A percentile compares a stretch with the other conserved stretches of the same genome.
Evolutionary conservation across 1,139 yeast genomes (phyloP).

Genomic region (Candida tunisiensis): DNA sequence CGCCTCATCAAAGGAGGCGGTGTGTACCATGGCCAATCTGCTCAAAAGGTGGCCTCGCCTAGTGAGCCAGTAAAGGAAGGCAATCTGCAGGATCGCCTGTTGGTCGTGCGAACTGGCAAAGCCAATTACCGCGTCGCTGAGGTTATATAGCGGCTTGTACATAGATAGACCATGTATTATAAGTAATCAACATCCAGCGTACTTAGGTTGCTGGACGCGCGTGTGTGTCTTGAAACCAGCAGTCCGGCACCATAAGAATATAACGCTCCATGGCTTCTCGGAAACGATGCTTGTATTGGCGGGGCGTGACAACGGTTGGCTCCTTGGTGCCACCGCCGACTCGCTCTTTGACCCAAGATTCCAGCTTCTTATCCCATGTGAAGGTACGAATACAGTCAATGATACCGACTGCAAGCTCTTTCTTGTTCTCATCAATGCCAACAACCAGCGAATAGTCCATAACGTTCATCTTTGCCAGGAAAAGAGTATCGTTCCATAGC

Average conservation of each 20-base stretch:
- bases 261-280: conserved; percentile 97
- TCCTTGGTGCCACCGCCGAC: conserved; percentile 74
- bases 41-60: conserved; percentile 32
- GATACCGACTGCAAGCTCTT: conserved; percentile 76
- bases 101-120: conserved; percentile 65
- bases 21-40: conserved; percentile 52
- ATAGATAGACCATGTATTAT: not conserved
- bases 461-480: conserved; percentile 92
- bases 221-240: conserved; percentile 3
- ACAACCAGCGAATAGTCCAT: conserved; percentile 96
- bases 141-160: not conserved
- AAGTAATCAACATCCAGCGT: not conserved
- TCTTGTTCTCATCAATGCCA: conserved; percentile 63
- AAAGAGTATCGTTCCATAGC: conserved; percentile 85
- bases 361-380: conserved; percentile 97
- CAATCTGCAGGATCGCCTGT: conserved; percentile 35
- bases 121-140: conserved; percentile 10
- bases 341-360: conserved; percentile 95
- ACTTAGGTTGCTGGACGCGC: not conserved
- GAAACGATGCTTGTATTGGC: conserved; percentile 83
- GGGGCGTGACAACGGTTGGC: conserved; percentile 94
- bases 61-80: conserved; percentile 31
- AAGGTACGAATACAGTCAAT: conserved; percentile 92
- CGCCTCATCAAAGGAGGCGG: conserved; percentile 58
- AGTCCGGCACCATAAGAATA: conserved; percentile 83